Percentiles rank a stretch among this genome's conserved stretches.
These are phyloP conservation scores for Colletotrichum sp. DNA, from an alignment of 2,329 filamentous ascomycete species.

Conservation along the genomic window DNA sequence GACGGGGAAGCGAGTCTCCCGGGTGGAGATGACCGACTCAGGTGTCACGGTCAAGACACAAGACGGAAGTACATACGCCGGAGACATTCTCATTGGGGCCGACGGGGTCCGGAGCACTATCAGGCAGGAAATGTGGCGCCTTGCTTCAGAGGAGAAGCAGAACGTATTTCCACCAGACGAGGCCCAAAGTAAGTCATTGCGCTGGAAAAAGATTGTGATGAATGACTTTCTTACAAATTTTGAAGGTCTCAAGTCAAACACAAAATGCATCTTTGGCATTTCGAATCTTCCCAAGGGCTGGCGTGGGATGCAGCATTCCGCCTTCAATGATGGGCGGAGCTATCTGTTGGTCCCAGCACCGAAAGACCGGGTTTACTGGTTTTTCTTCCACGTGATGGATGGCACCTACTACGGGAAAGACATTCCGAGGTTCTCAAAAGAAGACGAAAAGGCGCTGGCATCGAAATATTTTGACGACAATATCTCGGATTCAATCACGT, in stretches of 20 bases:
- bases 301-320: not conserved
- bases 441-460: constrained; percentile 32
- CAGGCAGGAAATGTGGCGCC: constrained; percentile 31
- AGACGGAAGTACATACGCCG: constrained; percentile 32
- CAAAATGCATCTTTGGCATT: constrained; percentile 42
- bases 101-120: constrained; percentile 45
- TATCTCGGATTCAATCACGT: constrained; percentile 28
- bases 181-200: not conserved
- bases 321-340: not conserved
- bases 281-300: constrained; percentile 24
- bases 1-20: not conserved
- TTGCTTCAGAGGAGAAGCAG: not conserved
- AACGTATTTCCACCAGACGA: constrained; percentile 7
- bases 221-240: not conserved
- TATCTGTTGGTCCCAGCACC: constrained; percentile 11
- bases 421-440: constrained; percentile 36
- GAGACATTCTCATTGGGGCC: constrained; percentile 41
- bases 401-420: constrained; percentile 28
- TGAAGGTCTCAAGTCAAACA: not conserved
- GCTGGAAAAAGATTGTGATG: too few relatives aligned
- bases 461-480: constrained; percentile 21
- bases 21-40: constrained; percentile 2
- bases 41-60: constrained; percentile 30
- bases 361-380: constrained; percentile 37
- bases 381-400: constrained; percentile 34